phyloP scores from a whole-genome alignment of 2,329 filamentous ascomycete genomes.

The Dactylonectria macrodidyma region DNA sequence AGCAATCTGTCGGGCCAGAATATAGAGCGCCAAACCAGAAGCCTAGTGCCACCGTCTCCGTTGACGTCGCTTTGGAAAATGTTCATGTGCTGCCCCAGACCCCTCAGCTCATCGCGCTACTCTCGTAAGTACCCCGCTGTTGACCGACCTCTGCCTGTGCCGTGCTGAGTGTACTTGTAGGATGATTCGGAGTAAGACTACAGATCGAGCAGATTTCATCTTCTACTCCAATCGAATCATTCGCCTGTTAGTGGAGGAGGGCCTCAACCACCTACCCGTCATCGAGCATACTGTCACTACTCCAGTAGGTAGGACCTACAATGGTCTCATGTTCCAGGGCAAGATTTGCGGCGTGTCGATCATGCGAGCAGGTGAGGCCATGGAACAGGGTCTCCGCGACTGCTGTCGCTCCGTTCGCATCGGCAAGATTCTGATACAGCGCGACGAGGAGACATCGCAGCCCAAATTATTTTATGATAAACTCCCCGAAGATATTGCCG shows the following conservation, averaged over 20 bases:
- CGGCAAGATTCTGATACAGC: constrained; percentile 97
- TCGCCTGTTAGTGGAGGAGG: constrained; percentile 95
- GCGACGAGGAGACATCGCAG: constrained; percentile 93
- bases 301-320: constrained; percentile 89
- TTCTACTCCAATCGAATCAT: constrained; percentile 99
- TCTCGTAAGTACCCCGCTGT: constrained; percentile 81
- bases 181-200: constrained; percentile 94
- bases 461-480: constrained; percentile 99
- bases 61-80: constrained; percentile 84
- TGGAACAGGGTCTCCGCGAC: constrained; percentile 97
- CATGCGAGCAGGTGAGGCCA: constrained; percentile 97
- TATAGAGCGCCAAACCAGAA: constrained; percentile 85
- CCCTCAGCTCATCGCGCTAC: constrained; percentile 94
- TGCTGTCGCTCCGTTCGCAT: constrained; percentile 98
- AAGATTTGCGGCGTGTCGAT: constrained; percentile 99
- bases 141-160: constrained; percentile 30
- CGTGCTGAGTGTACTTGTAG: constrained; percentile 63
- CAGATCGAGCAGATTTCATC: constrained; percentile 95
- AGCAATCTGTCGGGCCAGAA: constrained; percentile 82
- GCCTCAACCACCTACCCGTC: constrained; percentile 94
- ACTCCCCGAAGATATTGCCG: constrained; percentile 91
- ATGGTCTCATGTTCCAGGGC: constrained; percentile 94
- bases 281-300: constrained; percentile 91
- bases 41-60: constrained; percentile 91
- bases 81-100: constrained; percentile 93